Evolutionary conservation across 2,329 filamentous ascomycete genomes (phyloP), one percentile per base, ranked within the genome.

Genomic region (Sphaerulina populicola): DNA sequence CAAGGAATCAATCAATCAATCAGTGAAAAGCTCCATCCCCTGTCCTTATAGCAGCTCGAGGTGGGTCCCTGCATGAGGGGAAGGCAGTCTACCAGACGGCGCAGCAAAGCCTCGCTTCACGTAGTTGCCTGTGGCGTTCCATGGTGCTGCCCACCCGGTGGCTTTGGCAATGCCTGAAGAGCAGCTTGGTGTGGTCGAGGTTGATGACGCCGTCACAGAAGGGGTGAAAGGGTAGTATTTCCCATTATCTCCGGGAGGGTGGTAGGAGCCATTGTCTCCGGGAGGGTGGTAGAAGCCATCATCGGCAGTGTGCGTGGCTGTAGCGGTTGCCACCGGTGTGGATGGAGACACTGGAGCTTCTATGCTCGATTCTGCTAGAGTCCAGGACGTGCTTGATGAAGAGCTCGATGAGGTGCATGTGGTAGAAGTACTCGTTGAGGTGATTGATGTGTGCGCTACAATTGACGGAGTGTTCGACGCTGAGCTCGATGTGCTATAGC

Each of bases 41-140:
- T 30, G 2, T n/a, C n/a, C 37, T 21, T 7, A 39, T 6, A 39
- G 37, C n/a, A 39, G 15, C 10, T 41, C 40, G 14, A 31, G 18
- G 7, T 31, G 18, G 7, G 30, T 45, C 15, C 31, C 3, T 15
- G 14, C 35, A 18, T 44, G 40, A 15, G 39, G 15, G 4, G 43
- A 46, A 12, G 42, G 49, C n/a, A 51, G 9, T 21, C 33, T 29
- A 21, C 49, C 49, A 46, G 49, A 46, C 6, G 49, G 37, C 4
- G 49, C 46, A n/a, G 47, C 45, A 15, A 45, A 49, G 8, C 51
- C 36, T 14, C 23, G 41, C 21, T 40, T 37, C 38, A 43, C 33
- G n/a, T 47, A 47, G n/a, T 35, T 44, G 8, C 29, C 44, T 31
- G 51, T 53, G 11, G 33, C 41, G 29, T 50, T 50, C 42, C 47